phyloP scores from a whole-genome alignment of 768 basidiomycete species.

The Baorangia bicolor region DNA sequence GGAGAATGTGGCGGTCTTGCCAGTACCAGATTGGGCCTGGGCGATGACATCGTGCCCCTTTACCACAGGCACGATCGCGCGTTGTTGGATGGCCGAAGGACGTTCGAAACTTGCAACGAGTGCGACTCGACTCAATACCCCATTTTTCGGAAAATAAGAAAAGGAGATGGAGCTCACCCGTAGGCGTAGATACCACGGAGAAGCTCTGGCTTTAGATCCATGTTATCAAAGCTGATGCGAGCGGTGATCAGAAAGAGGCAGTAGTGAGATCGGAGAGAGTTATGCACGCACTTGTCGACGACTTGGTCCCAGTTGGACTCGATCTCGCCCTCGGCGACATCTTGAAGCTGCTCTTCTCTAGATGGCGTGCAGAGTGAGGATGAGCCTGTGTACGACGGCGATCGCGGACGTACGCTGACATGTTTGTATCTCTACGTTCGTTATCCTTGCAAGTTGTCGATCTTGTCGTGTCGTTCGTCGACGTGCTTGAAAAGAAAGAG shows the following conservation, averaged over 20 bases:
- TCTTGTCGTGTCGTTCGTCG: conserved; percentile 31
- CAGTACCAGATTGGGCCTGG: conserved; percentile 98
- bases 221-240: conserved; percentile 84
- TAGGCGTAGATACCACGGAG: conserved; percentile 98
- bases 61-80: conserved; percentile 97
- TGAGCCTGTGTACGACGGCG: neutral
- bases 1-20: conserved; percentile 99
- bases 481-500: conserved; percentile 31
- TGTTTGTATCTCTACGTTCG: conserved; percentile 34
- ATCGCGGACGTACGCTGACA: conserved; percentile 55
- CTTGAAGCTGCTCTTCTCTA: conserved; percentile 76
- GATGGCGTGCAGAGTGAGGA: neutral
- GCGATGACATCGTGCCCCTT: conserved; percentile 99
- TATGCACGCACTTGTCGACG: conserved; percentile 80
- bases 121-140: neutral
- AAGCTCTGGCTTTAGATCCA: conserved; percentile 95
- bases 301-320: conserved; percentile 99
- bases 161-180: conserved; percentile 55
- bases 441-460: conserved; percentile 44
- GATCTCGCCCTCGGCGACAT: conserved; percentile 82
- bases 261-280: neutral
- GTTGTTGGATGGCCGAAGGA: conserved; percentile 98
- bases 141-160: neutral
- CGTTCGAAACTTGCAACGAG: conserved; percentile 82
- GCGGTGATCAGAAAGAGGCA: conserved; percentile 19